A percentile compares a stretch with the other conserved stretches of the same genome.
Conservation (phyloP, 1,139 yeast genomes). For the Geotrichum fermentans region DNA sequence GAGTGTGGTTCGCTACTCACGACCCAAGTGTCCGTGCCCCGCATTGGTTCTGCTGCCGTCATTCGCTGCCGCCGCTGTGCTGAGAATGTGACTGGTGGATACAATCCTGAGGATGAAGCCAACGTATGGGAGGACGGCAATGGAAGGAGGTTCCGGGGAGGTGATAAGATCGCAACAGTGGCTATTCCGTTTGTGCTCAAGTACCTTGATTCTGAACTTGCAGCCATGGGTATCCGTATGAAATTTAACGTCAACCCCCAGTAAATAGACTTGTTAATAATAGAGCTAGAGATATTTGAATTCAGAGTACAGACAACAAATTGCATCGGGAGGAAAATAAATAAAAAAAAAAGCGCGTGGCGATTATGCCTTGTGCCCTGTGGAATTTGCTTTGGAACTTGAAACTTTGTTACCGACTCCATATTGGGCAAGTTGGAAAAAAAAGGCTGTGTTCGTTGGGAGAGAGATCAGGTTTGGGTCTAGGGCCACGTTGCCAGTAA, state of each 20-base stretch:
- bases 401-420: neutral
- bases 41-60: conserved; percentile 74
- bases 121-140: conserved; percentile 97
- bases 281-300: neutral
- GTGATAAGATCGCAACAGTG: conserved; percentile 84
- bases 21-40: conserved; percentile 85
- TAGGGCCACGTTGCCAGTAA: conserved; percentile 16
- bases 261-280: neutral
- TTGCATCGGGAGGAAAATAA: neutral
- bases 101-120: conserved; percentile 55
- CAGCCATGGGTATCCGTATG: conserved; percentile 97
- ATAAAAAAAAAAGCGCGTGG: no score
- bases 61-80: conserved; percentile 93
- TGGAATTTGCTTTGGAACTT: no score
- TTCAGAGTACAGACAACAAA: neutral
- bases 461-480: no score
- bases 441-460: no score
- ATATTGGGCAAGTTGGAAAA: no score
- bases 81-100: conserved; percentile 45
- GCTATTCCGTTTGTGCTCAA: conserved; percentile 96
- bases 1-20: conserved; percentile 89
- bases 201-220: conserved; percentile 88
- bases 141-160: conserved; percentile 87
- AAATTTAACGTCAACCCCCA: conserved; percentile 63
- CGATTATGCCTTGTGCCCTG: neutral